phyloP scores from a whole-genome alignment of 768 basidiomycete species.

The Psilocybe azurescens region DNA sequence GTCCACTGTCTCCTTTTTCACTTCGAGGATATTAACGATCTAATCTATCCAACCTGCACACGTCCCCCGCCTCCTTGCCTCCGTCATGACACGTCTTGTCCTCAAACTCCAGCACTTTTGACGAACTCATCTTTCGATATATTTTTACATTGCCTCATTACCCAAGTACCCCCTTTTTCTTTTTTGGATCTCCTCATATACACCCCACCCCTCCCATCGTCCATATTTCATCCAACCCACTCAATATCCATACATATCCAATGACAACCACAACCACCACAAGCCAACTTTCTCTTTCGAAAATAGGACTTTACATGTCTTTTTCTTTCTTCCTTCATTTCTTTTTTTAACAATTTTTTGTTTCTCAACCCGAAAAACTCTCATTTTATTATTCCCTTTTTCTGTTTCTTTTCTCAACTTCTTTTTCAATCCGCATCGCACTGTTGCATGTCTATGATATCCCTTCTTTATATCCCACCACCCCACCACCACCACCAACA shows the following conservation, averaged over 20 bases:
- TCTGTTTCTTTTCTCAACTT: neutral
- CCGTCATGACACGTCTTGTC: neutral
- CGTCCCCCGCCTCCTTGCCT: too few relatives aligned
- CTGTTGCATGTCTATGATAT: neutral
- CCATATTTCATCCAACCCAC: conserved; percentile 8
- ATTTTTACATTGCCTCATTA: neutral
- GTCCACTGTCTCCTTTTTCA: neutral
- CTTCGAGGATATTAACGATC: conserved; percentile 9
- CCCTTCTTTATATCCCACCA: neutral
- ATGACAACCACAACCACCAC: neutral
- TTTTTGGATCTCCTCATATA: conserved; percentile 22
- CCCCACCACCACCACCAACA: neutral
- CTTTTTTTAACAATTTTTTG: too few relatives aligned
- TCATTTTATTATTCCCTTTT: conserved; percentile 1
- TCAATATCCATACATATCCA: neutral
- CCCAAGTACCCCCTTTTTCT: conserved; percentile 1
- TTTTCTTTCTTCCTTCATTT: too few relatives aligned
- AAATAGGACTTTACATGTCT: too few relatives aligned
- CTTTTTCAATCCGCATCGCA: neutral
- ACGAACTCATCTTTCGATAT: neutral
- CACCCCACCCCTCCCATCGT: conserved; percentile 6
- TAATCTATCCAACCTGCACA: conserved; percentile 2
- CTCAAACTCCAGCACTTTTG: neutral
- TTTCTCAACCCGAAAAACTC: neutral
- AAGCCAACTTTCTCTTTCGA: conserved; percentile 10